Conservation (phyloP, 2,329 filamentous ascomycete species). For the Colletotrichum tropicale region DNA sequence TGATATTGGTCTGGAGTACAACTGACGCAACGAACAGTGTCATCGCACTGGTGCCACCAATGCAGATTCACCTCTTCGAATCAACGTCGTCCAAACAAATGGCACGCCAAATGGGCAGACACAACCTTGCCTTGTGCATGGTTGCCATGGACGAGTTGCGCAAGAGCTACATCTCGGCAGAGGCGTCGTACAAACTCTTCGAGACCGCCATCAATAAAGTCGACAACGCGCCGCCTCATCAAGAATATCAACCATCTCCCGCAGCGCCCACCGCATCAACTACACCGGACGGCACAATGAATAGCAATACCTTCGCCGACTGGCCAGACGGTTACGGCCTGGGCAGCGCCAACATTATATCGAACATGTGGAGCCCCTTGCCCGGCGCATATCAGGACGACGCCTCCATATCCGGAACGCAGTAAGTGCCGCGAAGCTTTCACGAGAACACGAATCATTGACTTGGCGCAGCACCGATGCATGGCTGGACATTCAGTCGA, state of each 20-base stretch:
- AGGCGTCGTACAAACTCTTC: conserved; percentile 1
- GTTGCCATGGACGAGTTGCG: conserved; percentile 11
- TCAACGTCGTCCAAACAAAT: conserved; percentile 7
- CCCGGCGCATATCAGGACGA: neutral
- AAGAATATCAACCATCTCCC: neutral
- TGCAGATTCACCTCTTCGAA: conserved; percentile 17
- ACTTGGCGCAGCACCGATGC: neutral
- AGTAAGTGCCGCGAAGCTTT: neutral
- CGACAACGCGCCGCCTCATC: neutral
- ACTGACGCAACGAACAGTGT: neutral
- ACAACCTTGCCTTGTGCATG: conserved; percentile 14
- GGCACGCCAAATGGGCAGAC: conserved; percentile 12
- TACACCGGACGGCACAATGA: neutral
- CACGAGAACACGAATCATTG: neutral
- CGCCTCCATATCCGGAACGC: neutral
- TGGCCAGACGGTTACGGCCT: neutral
- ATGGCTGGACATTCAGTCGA: conserved; percentile 5
- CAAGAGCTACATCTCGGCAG: conserved; percentile 12
- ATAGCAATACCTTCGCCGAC: neutral
- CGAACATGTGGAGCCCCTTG: conserved; percentile 5
- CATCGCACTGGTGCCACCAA: conserved; percentile 8
- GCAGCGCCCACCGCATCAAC: neutral
- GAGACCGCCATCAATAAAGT: conserved; percentile 10
- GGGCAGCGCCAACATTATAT: neutral
- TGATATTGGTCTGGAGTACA: neutral